Evolutionary conservation across 257 asterid species (phyloP).

Genomic region (Rehmannia glutinosa): DNA sequence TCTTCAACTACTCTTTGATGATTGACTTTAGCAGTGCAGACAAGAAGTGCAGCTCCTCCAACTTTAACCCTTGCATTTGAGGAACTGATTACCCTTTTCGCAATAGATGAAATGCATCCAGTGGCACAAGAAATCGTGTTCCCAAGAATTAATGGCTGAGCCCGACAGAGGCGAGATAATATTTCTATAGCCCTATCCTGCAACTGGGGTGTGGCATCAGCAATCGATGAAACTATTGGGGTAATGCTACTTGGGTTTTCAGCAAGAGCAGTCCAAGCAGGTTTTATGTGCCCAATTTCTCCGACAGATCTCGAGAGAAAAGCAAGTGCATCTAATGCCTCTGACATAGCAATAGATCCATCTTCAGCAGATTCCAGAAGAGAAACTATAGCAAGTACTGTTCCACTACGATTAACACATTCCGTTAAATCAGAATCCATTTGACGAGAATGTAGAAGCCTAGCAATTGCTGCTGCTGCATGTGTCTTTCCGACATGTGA

Average conservation of each 20-base stretch:
- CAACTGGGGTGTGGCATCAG: conserved; percentile 65
- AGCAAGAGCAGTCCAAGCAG: conserved; percentile 91
- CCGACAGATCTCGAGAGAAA: conserved; percentile 61
- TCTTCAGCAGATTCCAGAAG: conserved; percentile 72
- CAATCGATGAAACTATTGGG: conserved; percentile 78
- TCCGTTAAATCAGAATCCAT: conserved; percentile 61
- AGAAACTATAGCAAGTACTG: conserved; percentile 87
- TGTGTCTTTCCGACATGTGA: conserved; percentile 64
- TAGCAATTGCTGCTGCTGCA: conserved; percentile 96
- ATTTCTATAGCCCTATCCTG: conserved; percentile 91
- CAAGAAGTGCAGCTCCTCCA: conserved; percentile 96
- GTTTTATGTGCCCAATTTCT: conserved; percentile 55
- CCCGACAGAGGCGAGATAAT: conserved; percentile 65
- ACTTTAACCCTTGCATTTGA: conserved; percentile 58
- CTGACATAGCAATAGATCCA: conserved; percentile 64
- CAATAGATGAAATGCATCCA: conserved; percentile 77
- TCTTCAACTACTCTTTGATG: conserved; percentile 78
- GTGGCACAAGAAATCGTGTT: conserved; percentile 51
- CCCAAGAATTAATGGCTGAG: conserved; percentile 78
- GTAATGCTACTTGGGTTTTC: conserved; percentile 71
- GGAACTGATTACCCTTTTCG: conserved; percentile 68
- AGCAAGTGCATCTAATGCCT: conserved; percentile 88
- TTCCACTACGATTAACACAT: conserved; percentile 77
- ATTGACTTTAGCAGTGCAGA: conserved; percentile 77
- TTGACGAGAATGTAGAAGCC: conserved; percentile 69